These are phyloP conservation scores for Mycogone perniciosa DNA, from an alignment of 2,329 filamentous ascomycete genomes.

Conservation along the genomic window DNA sequence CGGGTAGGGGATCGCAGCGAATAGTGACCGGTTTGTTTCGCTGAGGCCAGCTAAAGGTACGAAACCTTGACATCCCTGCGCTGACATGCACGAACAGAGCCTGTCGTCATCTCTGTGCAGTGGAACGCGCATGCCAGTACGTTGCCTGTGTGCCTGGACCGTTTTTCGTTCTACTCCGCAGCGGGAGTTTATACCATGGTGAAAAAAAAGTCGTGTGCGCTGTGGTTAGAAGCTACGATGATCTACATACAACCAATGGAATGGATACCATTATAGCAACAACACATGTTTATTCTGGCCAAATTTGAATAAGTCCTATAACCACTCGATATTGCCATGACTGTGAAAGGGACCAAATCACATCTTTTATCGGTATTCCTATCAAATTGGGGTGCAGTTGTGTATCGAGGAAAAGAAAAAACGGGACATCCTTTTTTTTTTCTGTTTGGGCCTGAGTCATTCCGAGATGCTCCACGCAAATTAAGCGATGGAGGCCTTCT, in stretches of 20 bases:
- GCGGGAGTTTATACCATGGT: too few relatives aligned
- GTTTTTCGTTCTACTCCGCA: too few relatives aligned
- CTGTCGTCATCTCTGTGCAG: background rate
- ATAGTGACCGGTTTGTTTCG: constrained; percentile 28
- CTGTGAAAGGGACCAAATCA: background rate
- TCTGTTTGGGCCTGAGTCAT: constrained; percentile 6
- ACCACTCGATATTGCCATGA: background rate
- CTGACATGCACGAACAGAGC: background rate
- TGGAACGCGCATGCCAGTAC: background rate
- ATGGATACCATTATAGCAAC: too few relatives aligned
- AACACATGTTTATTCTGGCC: too few relatives aligned
- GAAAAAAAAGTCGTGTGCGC: too few relatives aligned
- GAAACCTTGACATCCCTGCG: too few relatives aligned
- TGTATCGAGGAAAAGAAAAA: background rate
- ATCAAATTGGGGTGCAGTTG: background rate
- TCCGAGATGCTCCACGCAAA: background rate
- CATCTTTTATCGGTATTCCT: background rate
- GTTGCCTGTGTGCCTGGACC: background rate
- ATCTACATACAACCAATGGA: too few relatives aligned
- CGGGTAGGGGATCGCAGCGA: constrained; percentile 19
- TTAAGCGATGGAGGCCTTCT: too few relatives aligned
- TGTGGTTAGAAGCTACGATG: too few relatives aligned
- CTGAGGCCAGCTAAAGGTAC: constrained; percentile 15
- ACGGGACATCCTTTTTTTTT: background rate
- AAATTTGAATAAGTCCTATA: background rate